Percentiles rank a stretch among this genome's conserved stretches.
Evolutionary conservation across 805 yeast species (phyloP).

Genomic region (Candida fluviatilis): DNA sequence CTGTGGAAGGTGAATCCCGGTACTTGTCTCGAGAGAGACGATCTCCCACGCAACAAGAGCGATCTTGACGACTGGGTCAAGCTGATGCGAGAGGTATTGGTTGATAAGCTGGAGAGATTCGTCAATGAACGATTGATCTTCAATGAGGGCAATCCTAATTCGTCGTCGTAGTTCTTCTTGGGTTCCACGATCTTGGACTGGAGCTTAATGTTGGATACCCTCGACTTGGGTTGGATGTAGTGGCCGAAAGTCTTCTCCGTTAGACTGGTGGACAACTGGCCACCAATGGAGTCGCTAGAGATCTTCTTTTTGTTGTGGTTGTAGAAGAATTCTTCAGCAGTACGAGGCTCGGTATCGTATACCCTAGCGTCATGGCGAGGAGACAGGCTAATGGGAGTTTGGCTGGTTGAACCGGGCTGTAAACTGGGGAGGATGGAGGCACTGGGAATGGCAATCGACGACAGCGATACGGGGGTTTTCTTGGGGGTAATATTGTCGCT

Average conservation of each 20-base stretch:
- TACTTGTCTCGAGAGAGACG: conserved; percentile 14
- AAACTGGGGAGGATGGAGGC: conserved; percentile 2
- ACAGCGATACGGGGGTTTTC: background rate
- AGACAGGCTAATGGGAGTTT: background rate
- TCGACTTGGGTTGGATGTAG: conserved; percentile 44
- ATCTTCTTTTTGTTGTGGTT: conserved; percentile 6
- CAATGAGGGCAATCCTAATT: conserved; percentile 31
- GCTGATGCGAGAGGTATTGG: conserved; percentile 9
- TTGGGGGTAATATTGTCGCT: background rate
- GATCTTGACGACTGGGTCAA: conserved; percentile 6
- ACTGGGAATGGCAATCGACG: conserved; percentile 1
- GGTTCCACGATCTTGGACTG: conserved; percentile 33
- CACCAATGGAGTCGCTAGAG: conserved; percentile 1
- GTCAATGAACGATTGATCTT: conserved; percentile 29
- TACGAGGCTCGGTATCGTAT: conserved; percentile 20
- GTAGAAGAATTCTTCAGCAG: conserved; percentile 54
- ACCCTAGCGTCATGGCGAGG: background rate
- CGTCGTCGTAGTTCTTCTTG: conserved; percentile 27
- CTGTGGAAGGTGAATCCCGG: conserved; percentile 14
- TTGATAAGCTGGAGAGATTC: conserved; percentile 16
- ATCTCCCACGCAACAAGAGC: conserved; percentile 10
- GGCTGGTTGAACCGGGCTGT: background rate
- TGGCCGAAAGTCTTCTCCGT: conserved; percentile 26
- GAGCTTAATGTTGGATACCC: conserved; percentile 23
- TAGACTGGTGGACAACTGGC: conserved; percentile 17